Conservation (phyloP, 2,329 filamentous ascomycete genomes). For the Colletotrichum sp. region DNA sequence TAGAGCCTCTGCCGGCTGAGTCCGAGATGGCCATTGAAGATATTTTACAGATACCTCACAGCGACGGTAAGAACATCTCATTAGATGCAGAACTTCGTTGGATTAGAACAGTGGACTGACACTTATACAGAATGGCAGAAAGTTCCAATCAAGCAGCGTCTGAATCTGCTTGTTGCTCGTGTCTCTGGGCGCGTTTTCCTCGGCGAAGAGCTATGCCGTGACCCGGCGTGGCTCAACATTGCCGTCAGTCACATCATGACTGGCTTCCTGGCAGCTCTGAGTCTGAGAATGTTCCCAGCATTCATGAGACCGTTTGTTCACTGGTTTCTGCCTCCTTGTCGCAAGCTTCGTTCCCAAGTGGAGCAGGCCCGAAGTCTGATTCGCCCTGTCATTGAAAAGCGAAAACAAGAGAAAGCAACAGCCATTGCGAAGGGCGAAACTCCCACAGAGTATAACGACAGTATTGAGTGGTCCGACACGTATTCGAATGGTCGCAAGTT, state of each 20-base stretch:
- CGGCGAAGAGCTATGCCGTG: slow-evolving; percentile 47
- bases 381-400: not conserved
- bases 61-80: not conserved
- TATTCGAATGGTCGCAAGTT: not conserved
- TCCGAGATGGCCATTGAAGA: not conserved
- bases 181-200: not conserved
- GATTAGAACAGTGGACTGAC: not conserved
- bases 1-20: not conserved
- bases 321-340: slow-evolving; percentile 45
- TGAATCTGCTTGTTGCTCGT: not conserved
- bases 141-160: not conserved
- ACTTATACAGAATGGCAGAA: not conserved
- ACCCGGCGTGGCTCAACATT: slow-evolving; percentile 52
- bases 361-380: not conserved
- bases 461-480: not conserved
- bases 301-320: slow-evolving; percentile 45
- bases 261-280: slow-evolving; percentile 35
- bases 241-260: slow-evolving; percentile 45
- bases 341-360: slow-evolving; percentile 39
- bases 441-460: not conserved
- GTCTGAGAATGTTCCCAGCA: slow-evolving; percentile 44
- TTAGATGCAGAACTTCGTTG: accelerated
- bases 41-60: not conserved
- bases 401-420: not conserved
- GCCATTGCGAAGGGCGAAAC: not conserved